Conservation (phyloP, 345 rosid species). For the Salix udensis region DNA sequence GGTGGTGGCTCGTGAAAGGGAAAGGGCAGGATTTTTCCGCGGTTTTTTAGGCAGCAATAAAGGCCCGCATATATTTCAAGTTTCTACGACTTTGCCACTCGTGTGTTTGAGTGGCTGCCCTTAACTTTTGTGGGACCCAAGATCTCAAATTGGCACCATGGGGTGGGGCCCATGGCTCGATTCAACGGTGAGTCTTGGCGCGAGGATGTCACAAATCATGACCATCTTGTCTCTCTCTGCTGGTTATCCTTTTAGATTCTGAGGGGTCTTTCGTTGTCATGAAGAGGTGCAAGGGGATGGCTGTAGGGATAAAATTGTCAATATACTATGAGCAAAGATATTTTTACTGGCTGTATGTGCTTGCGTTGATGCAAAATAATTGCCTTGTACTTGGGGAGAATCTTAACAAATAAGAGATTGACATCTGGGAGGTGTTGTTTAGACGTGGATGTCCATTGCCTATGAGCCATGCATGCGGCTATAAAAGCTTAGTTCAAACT, state of each 20-base stretch:
- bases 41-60: background rate
- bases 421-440: background rate
- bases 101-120: background rate
- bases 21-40: constrained; percentile 4
- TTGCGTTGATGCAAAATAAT: no score
- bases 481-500: no score
- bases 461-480: no score
- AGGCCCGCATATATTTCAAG: background rate
- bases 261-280: background rate
- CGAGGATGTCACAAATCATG: background rate
- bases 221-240: background rate
- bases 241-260: background rate
- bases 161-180: constrained; percentile 31
- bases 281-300: background rate
- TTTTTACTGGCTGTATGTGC: background rate
- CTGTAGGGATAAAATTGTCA: constrained; percentile 11
- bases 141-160: background rate
- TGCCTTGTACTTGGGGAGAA: background rate
- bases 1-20: background rate
- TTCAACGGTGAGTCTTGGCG: constrained; percentile 32
- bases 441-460: no score
- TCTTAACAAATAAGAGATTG: background rate
- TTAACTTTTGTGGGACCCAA: constrained; percentile 6
- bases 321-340: background rate
- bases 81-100: constrained; percentile 8